A percentile compares a stretch with the other conserved stretches of the same genome.
Evolutionary conservation across 2,329 filamentous ascomycete species (phyloP).

Genomic region (Colletotrichum aenigma): DNA sequence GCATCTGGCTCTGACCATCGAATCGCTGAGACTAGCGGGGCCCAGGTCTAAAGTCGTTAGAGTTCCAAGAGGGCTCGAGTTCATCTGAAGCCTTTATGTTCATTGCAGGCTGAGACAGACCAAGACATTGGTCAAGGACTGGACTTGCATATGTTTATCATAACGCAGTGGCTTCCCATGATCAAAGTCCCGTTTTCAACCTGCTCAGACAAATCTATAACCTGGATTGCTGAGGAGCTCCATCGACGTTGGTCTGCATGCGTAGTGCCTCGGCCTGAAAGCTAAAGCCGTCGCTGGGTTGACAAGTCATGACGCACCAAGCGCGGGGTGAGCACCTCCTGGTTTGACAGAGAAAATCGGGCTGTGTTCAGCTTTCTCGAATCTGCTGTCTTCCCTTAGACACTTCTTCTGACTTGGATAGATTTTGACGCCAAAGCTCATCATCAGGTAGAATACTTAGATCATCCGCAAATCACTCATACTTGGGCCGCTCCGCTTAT

Average conservation of each 20-base stretch:
- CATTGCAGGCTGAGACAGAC: no score
- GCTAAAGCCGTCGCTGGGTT: neutral
- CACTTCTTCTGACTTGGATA: neutral
- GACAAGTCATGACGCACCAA: neutral
- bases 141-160: neutral
- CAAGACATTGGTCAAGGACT: no score
- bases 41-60: neutral
- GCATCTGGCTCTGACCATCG: neutral
- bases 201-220: neutral
- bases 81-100: no score
- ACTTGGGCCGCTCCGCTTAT: neutral
- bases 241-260: neutral
- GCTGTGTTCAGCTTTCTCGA: neutral
- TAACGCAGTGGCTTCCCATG: neutral
- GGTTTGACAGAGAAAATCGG: neutral
- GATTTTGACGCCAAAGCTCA: neutral
- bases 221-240: neutral
- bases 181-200: neutral
- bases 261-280: neutral
- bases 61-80: no score
- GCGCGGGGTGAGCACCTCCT: neutral
- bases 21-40: neutral
- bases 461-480: neutral
- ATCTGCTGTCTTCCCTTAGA: accelerated
- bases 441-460: neutral